These are phyloP conservation scores for Baorangia bicolor DNA, from an alignment of 768 basidiomycete genomes.

Conservation along the genomic window DNA sequence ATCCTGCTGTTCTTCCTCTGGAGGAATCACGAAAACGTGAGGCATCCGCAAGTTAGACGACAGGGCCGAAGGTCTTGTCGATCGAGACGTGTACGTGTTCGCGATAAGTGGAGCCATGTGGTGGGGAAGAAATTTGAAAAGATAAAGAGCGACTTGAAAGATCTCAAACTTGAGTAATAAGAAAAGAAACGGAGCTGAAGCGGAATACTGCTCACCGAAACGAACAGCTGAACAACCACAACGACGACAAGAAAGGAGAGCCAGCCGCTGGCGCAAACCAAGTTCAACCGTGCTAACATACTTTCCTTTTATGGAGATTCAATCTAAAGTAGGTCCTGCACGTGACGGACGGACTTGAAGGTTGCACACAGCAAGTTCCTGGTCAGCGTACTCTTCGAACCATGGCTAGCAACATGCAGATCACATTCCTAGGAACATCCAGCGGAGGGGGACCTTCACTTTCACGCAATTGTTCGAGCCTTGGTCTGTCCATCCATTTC, in stretches of 20 bases:
- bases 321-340: constrained; percentile 8
- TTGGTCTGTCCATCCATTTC: constrained; percentile 30
- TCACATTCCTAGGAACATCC: constrained; percentile 76
- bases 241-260: background rate
- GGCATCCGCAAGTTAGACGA: constrained; percentile 35
- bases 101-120: constrained; percentile 15
- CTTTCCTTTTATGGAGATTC: constrained; percentile 22
- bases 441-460: constrained; percentile 74
- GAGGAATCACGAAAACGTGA: constrained; percentile 55
- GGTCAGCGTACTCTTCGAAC: background rate
- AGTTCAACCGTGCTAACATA: constrained; percentile 18
- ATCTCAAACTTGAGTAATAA: background rate
- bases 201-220: constrained; percentile 13
- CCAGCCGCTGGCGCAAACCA: constrained; percentile 12
- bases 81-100: constrained; percentile 15
- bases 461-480: constrained; percentile 74
- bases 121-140: background rate
- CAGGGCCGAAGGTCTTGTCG: constrained; percentile 3
- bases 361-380: background rate
- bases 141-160: constrained; percentile 19
- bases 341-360: too few relatives aligned
- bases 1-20: constrained; percentile 51
- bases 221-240: constrained; percentile 2
- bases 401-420: constrained; percentile 46
- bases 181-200: background rate